Base-by-base conservation (phyloP, 192 early-diverging fungal species). In the Entomortierella lignicola region DNA sequence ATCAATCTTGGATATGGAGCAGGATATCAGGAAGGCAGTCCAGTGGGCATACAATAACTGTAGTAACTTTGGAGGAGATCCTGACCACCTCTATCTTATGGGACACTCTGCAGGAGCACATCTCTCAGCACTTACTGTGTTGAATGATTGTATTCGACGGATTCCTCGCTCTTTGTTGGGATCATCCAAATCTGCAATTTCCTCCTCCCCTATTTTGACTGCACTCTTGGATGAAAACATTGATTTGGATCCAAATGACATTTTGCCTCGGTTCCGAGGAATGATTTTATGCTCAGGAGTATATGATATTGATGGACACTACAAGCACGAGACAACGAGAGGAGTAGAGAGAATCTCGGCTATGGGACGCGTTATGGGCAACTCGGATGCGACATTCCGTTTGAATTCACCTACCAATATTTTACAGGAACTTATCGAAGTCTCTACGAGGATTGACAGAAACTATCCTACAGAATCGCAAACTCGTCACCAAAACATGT, bases 301-400 rank as follows among this genome's bases (percentile, higher is more conserved):
- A 0, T 89, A 77, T 57, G 77, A 85, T 17, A 87, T 89, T 30
- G 59, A 63, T 18, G 63, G 72, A 44, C 88, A 89, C 63, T 75
- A 70, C n/a, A 52, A 81, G 12, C 82, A 85, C 63, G 88, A 89
- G 72, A 70, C 86, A 10, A 69, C 66, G 54, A 52, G 88, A 23
- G 86, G 88, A 11, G 82, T 89, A 1, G 88, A 89, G 61, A 69
- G 86, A 43, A 72, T 89, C 34, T 89, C 88, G 29, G 81, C 85
- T 42, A 85, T 89, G 86, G 82, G 61, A 18, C 81, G 88, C n/a
- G 85, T 73, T 12, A 89, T 89, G 88, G 88, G 87, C 15, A 77
- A 62, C 17, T 79, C 51, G 17, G 64, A 75, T 13, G 11, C 20
- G 15, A 55, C 64, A 26, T 70, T 82, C 39, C 60, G 72, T 13